Evolutionary conservation across 805 yeast genomes (phyloP).

Genomic region (Metschnikowia koreensis): DNA sequence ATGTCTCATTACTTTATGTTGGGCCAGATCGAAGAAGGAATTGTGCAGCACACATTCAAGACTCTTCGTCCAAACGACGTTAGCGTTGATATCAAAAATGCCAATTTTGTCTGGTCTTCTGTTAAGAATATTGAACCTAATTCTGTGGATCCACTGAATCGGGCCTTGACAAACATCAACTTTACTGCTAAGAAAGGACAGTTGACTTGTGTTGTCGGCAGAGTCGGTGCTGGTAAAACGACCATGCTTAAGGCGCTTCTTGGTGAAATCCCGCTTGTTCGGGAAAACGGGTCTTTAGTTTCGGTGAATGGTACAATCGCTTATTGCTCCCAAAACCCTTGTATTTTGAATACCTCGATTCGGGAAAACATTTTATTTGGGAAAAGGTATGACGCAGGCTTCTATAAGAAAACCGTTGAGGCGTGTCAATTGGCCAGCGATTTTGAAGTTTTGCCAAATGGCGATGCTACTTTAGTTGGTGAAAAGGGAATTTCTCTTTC

Average conservation of each 20-base stretch:
- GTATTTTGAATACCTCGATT: constrained; percentile 51
- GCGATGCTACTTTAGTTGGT: constrained; percentile 54
- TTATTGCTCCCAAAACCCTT: constrained; percentile 59
- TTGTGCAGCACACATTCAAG: constrained; percentile 20
- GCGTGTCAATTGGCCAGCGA: constrained; percentile 52
- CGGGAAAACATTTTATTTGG: constrained; percentile 54
- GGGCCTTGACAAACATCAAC: constrained; percentile 46
- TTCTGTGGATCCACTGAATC: constrained; percentile 38
- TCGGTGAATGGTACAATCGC: constrained; percentile 46
- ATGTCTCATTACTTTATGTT: constrained; percentile 30
- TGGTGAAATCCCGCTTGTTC: constrained; percentile 43
- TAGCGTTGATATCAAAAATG: constrained; percentile 44
- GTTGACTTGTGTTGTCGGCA: constrained; percentile 60
- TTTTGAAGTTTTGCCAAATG: constrained; percentile 48
- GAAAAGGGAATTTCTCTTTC: constrained; percentile 61
- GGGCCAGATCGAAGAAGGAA: constrained; percentile 33
- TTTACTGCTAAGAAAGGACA: constrained; percentile 53
- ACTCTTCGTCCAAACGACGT: constrained; percentile 20
- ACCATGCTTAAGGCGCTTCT: constrained; percentile 52
- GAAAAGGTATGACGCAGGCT: constrained; percentile 39
- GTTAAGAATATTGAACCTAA: constrained; percentile 20
- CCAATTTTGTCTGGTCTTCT: constrained; percentile 53
- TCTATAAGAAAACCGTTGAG: constrained; percentile 41
- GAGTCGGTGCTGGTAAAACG: constrained; percentile 69
- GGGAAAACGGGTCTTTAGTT: constrained; percentile 11